Evolutionary conservation across 2,329 filamentous ascomycete species (phyloP), one percentile per base, ranked within the genome.

Genomic region (Akanthomyces muscarius): DNA sequence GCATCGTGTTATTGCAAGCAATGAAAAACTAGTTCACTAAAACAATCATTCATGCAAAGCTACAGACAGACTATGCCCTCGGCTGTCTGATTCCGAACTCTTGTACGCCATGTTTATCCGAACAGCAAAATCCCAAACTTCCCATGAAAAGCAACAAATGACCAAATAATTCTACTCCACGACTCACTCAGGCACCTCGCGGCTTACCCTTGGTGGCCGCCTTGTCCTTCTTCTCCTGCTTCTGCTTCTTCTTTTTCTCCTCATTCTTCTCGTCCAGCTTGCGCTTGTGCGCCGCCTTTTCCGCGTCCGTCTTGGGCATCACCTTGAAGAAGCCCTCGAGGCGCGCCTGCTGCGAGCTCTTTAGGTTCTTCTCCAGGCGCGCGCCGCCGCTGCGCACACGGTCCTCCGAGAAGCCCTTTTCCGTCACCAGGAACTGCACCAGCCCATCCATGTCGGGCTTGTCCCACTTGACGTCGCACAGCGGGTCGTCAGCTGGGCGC

Each of bases 391-490:
- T 86, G 44, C 93, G 86, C 10, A 99, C 95, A 21, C 95, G 85
- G 72, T 99, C 95, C 74, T 99, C 96, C 36, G 88, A 96, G 82
- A 99, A 99, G 0, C 93, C 95, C 79, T 99, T 99, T 72, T 98
- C 95, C 6, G 86, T 86, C 4, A 97, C 95, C 2, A 99, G 80
- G 76, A 91, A 99, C 69, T 95, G 85, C 66, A 99, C 86, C 0
- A 99, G 84, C 0, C 92, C 94, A 2, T 97, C 92, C 1, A 95
- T 82, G 70, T 99, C 93, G 4, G 95, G 95, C 64, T 88, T 89
- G 51, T 97, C 92, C 95, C 96, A 99, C 77, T 97, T 97, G 82
- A 98, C 97, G 73, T 99, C 92, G 76, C 93, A 98, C 14, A 92
- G 87, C 0, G 90, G 86, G 70, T 96, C 86, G 68, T 96, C 90